Conservation (phyloP, 1,284 basidiomycete genomes). For the Sanghuangporus weigelae region DNA sequence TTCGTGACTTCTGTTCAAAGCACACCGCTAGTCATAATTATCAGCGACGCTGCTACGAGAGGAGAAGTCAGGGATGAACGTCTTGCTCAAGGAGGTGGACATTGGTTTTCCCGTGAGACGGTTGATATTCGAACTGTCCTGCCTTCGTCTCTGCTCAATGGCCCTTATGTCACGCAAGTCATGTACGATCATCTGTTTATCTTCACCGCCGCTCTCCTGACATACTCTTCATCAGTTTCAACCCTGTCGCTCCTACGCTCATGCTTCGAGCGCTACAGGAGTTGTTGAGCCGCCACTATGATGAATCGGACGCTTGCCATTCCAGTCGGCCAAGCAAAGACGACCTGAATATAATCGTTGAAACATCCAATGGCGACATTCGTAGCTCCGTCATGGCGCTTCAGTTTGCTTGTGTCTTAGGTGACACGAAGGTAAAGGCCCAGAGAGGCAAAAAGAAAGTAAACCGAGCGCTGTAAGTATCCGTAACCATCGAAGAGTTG, state of each 20-base stretch:
- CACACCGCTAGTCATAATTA: conserved; percentile 75
- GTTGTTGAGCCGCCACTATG: conserved; percentile 50
- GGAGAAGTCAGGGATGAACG: conserved; percentile 61
- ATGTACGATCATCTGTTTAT: conserved; percentile 40
- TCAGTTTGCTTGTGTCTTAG: conserved; percentile 66
- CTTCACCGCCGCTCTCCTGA: conserved; percentile 4
- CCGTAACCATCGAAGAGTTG: not conserved
- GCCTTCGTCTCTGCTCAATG: conserved; percentile 50
- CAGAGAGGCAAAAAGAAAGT: conserved; percentile 24
- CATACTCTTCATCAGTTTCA: conserved; percentile 55
- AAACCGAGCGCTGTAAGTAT: conserved; percentile 5
- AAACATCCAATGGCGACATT: conserved; percentile 85
- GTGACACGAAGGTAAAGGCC: conserved; percentile 18
- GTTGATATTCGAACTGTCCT: conserved; percentile 69
- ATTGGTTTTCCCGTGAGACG: conserved; percentile 42
- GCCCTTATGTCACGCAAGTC: conserved; percentile 70
- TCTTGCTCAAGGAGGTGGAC: conserved; percentile 35
- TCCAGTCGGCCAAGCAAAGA: conserved; percentile 47
- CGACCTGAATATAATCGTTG: conserved; percentile 69
- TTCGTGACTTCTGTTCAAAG: conserved; percentile 41
- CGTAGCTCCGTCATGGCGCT: conserved; percentile 89
- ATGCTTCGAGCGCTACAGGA: conserved; percentile 74
- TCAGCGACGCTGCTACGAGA: conserved; percentile 78
- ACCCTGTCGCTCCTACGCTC: conserved; percentile 85
- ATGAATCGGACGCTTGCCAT: conserved; percentile 7